A percentile compares a stretch with the other conserved stretches of the same genome.
phyloP scores from a whole-genome alignment of 2,329 filamentous ascomycete species.

The Dactylellina haptotyla region DNA sequence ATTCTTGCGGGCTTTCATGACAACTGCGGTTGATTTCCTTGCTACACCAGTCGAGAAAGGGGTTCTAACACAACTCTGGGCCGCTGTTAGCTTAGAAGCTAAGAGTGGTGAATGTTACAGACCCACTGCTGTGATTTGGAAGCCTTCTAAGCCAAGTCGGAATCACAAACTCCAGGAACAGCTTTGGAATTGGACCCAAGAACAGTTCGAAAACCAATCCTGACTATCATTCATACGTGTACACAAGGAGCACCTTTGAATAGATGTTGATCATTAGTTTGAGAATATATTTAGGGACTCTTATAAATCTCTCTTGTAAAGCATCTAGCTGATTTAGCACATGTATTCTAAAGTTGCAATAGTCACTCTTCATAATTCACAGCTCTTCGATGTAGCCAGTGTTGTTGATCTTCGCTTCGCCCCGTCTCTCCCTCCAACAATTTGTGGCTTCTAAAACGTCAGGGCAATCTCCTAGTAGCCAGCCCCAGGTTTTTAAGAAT shows the following conservation, averaged over 20 bases:
- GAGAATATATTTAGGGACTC: neutral
- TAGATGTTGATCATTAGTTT: no score
- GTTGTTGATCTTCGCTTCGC: neutral
- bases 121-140: conserved; percentile 58
- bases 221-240: no score
- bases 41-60: conserved; percentile 58
- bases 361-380: neutral
- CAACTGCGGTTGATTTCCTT: neutral
- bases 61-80: conserved; percentile 60
- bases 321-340: no score
- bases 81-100: conserved; percentile 56
- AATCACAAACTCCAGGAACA: conserved; percentile 59
- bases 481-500: conserved; percentile 5
- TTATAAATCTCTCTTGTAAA: neutral
- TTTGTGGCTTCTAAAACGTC: conserved; percentile 9
- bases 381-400: neutral
- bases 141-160: conserved; percentile 56
- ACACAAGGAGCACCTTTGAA: no score
- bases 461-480: conserved; percentile 2
- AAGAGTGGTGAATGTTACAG: conserved; percentile 58
- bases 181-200: conserved; percentile 63
- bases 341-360: neutral
- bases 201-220: conserved; percentile 52
- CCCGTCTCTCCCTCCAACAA: conserved; percentile 11
- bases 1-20: conserved; percentile 4